Evolutionary conservation across 129 eudicot genomes (phyloP).

Genomic region (Helianthus tuberosus): DNA sequence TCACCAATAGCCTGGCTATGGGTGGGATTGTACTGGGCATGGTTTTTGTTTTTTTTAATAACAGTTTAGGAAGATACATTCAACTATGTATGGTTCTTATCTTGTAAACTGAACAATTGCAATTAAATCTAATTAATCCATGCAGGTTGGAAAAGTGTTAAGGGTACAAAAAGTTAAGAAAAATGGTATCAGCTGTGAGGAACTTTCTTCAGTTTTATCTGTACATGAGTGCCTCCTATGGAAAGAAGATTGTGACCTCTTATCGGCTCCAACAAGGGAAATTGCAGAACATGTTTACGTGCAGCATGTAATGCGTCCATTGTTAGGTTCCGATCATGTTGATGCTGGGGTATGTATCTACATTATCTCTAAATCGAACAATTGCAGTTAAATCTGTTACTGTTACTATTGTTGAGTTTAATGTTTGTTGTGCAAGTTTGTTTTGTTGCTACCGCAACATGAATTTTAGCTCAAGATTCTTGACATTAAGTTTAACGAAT

Average conservation of each 20-base stretch:
- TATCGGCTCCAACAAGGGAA: slow-evolving; percentile 70
- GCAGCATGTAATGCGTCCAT: slow-evolving; percentile 68
- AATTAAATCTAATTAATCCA: slow-evolving; percentile 10
- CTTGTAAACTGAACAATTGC: not conserved
- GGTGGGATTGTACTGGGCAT: not conserved
- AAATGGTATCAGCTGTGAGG: slow-evolving; percentile 48
- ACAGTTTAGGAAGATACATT: slow-evolving; percentile 5
- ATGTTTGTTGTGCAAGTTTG: not conserved
- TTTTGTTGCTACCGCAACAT: not conserved
- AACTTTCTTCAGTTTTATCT: slow-evolving; percentile 55
- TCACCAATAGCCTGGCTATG: too few species aligned
- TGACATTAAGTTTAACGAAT: slow-evolving; percentile 30
- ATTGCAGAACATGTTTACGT: slow-evolving; percentile 71
- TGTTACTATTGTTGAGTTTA: not conserved
- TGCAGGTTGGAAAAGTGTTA: slow-evolving; percentile 87
- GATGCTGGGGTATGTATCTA: slow-evolving; percentile 84
- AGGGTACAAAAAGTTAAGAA: slow-evolving; percentile 68
- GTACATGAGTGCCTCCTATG: slow-evolving; percentile 68
- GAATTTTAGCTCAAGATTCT: slow-evolving; percentile 30
- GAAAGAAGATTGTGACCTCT: slow-evolving; percentile 59
- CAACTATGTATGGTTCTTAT: slow-evolving; percentile 1
- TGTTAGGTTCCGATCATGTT: slow-evolving; percentile 80
- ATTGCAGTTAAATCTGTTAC: not conserved
- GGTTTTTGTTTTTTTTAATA: not conserved
- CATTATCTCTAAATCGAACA: not conserved